Conservation (phyloP, 352 stramenopile species). For the Phytopythium chamaehyphon region DNA sequence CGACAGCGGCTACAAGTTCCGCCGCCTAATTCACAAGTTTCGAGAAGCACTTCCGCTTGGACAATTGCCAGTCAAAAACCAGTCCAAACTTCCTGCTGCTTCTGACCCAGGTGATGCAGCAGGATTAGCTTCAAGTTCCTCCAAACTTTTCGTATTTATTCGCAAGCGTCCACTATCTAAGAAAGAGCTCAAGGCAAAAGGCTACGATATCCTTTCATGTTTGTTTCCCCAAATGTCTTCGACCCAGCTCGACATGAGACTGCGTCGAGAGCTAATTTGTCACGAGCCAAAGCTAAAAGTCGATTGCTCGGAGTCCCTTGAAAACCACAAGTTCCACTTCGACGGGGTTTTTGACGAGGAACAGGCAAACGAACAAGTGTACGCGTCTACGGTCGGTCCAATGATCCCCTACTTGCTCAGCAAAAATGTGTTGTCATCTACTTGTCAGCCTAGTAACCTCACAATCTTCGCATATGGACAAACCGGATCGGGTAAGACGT, state of each 20-base stretch:
- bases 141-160: slow-evolving; percentile 56
- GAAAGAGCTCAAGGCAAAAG: slow-evolving; percentile 64
- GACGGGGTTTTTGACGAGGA: slow-evolving; percentile 91
- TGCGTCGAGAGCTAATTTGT: slow-evolving; percentile 49
- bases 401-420: slow-evolving; percentile 45
- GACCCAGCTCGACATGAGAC: slow-evolving; percentile 4
- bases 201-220: slow-evolving; percentile 62
- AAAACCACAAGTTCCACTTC: slow-evolving; percentile 72
- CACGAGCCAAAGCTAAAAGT: slow-evolving; percentile 76
- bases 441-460: slow-evolving; percentile 32
- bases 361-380: slow-evolving; percentile 89
- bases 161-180: slow-evolving; percentile 63
- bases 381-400: slow-evolving; percentile 59
- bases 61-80: slow-evolving; percentile 17
- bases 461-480: slow-evolving; percentile 98
- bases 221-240: slow-evolving; percentile 14
- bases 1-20: slow-evolving; percentile 73
- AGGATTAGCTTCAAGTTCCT: slow-evolving; percentile 3
- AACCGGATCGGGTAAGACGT: slow-evolving; percentile 93
- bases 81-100: neutral
- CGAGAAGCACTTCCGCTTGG: slow-evolving; percentile 31
- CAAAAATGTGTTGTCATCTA: slow-evolving; percentile 19
- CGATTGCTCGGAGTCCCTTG: slow-evolving; percentile 59
- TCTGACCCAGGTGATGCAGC: too few relatives aligned
- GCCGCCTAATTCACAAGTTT: slow-evolving; percentile 56